Conservation (phyloP, 1,284 basidiomycete genomes). For the Ustilago vetiveriae region DNA sequence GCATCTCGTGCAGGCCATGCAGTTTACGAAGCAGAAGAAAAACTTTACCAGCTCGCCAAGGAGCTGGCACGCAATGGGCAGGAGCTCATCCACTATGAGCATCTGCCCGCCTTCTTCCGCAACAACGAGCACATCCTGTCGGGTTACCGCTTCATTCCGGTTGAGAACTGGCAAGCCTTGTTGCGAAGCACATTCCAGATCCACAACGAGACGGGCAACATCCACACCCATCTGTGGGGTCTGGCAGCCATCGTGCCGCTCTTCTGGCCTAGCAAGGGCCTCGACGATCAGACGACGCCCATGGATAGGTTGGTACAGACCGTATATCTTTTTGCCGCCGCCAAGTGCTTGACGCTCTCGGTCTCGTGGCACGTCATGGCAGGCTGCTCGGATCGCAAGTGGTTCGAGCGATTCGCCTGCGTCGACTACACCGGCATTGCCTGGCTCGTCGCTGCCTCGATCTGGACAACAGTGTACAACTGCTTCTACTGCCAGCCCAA, state of each 20-base stretch:
- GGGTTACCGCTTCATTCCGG: slow-evolving; percentile 66
- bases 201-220: slow-evolving; percentile 67
- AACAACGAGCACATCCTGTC: slow-evolving; percentile 66
- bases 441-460: slow-evolving; percentile 64
- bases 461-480: slow-evolving; percentile 65
- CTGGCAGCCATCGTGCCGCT: slow-evolving; percentile 56
- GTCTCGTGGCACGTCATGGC: slow-evolving; percentile 67
- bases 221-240: slow-evolving; percentile 64
- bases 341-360: slow-evolving; percentile 62
- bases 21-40: slow-evolving; percentile 60
- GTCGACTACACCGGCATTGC: slow-evolving; percentile 66
- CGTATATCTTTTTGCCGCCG: slow-evolving; percentile 63
- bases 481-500: slow-evolving; percentile 67
- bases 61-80: slow-evolving; percentile 60
- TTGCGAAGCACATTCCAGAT: slow-evolving; percentile 62
- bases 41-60: slow-evolving; percentile 55
- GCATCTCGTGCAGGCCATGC: slow-evolving; percentile 44
- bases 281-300: slow-evolving; percentile 61
- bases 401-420: slow-evolving; percentile 65
- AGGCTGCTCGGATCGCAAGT: slow-evolving; percentile 60
- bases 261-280: slow-evolving; percentile 61
- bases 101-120: slow-evolving; percentile 62
- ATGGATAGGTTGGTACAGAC: slow-evolving; percentile 64
- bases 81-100: slow-evolving; percentile 57
- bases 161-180: slow-evolving; percentile 53